phyloP scores from a whole-genome alignment of 2,329 filamentous ascomycete genomes.

The Trichoderma simmonsii region DNA sequence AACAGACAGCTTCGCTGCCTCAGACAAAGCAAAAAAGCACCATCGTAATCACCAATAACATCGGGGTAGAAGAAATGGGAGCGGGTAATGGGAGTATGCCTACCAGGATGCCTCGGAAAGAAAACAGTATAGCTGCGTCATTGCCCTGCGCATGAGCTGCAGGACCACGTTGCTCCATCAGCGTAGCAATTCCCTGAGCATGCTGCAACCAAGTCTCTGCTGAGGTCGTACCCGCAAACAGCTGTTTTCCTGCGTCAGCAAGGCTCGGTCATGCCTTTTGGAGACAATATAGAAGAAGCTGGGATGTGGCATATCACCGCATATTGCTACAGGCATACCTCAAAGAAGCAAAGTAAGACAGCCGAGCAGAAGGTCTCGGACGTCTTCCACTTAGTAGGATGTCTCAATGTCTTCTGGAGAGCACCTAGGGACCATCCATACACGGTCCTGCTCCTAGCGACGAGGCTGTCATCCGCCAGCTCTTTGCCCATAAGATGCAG shows the following conservation, averaged over 20 bases:
- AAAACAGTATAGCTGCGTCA: constrained; percentile 38
- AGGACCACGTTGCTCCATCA: constrained; percentile 40
- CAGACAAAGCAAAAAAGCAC: background rate
- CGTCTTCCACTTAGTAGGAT: constrained; percentile 37
- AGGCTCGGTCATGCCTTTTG: background rate
- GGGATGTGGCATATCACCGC: background rate
- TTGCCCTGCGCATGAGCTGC: constrained; percentile 34
- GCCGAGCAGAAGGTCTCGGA: constrained; percentile 42
- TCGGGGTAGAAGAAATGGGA: background rate
- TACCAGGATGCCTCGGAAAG: constrained; percentile 38
- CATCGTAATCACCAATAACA: background rate
- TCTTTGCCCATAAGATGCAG: constrained; percentile 40
- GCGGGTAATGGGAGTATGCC: constrained; percentile 18
- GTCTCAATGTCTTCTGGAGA: constrained; percentile 37
- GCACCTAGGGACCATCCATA: constrained; percentile 37
- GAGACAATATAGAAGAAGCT: background rate
- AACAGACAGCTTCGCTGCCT: background rate
- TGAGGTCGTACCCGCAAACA: constrained; percentile 41
- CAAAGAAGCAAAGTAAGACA: constrained; percentile 40
- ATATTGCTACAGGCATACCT: constrained; percentile 27
- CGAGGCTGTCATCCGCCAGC: constrained; percentile 27
- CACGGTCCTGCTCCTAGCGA: constrained; percentile 36
- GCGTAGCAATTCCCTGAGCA: constrained; percentile 36
- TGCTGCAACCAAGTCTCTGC: constrained; percentile 40
- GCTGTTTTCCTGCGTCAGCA: constrained; percentile 27